Base-by-base conservation (phyloP, 495 filamentous ascomycete genomes). In the Aspergillus coremiiformis region DNA sequence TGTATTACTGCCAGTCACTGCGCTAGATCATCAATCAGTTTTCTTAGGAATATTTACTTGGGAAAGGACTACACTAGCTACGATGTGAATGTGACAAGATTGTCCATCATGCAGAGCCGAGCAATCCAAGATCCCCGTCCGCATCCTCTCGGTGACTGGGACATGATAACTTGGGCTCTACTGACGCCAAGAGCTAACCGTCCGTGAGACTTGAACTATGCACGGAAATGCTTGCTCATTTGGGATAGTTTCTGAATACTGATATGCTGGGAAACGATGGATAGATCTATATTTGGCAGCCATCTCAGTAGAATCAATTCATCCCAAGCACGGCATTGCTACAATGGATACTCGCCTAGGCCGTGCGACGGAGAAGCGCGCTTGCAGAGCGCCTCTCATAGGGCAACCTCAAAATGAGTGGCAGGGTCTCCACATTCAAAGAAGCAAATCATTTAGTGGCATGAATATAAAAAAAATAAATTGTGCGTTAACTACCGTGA, bases 341-440 rank as follows among this genome's bases (percentile, higher is more conserved):
- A 39, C 35, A 32, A 29, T 42, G 39, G 39, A 19, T 12, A n/a
- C 17, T 45, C 19, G 52, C 29, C 39, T 14, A 12, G 50, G 22
- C 49, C 23, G 57, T 63, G 57, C 64, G 68, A 67, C 49, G 59
- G 61, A n/a, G 49, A 58, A 49, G 46, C 47, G 68, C 68, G 68
- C 67, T 67, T 72, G 64, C 64, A 72, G 62, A 59, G 54, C 46
- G 44, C 11, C 7, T 55, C 21, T 57, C 20, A 70, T 69, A 66
- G 68, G 68, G 47, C 44, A 24, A 22, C 17, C 11, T 14, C 21
- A 7, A 27, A 20, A 22, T 24, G 47, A 33, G 49, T 41, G 47
- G 19, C 39, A n/a, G 47, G 44, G 39, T 47, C 53, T 50, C 50
- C 56, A 59, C 56, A 19, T 5, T 39, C 14, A 8, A 27, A 35